These are phyloP conservation scores for Vaccinium myrtillus DNA, from an alignment of 148 eudicot genomes.

Conservation along the genomic window DNA sequence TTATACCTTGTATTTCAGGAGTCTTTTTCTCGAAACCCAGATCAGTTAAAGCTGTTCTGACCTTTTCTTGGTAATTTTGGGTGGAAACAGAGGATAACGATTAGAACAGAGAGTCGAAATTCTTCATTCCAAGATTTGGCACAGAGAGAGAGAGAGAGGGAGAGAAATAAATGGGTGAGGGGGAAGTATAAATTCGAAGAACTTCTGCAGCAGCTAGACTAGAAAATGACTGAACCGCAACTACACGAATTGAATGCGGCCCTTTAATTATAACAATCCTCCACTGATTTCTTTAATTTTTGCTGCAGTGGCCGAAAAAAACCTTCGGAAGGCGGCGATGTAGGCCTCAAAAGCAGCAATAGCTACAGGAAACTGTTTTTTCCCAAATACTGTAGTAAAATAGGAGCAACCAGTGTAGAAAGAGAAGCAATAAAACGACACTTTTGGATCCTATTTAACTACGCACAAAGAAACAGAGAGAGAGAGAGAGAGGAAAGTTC, in stretches of 20 bases:
- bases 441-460: slow-evolving; percentile 3
- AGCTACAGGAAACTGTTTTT: background rate
- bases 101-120: background rate
- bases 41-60: background rate
- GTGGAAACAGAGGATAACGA: background rate
- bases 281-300: background rate
- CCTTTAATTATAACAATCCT: background rate
- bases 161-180: background rate
- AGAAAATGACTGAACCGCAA: background rate
- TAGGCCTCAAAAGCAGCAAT: slow-evolving; percentile 22
- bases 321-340: slow-evolving; percentile 18
- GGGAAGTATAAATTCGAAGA: background rate
- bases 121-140: slow-evolving; percentile 6
- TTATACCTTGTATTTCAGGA: slow-evolving; percentile 26
- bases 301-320: slow-evolving; percentile 10
- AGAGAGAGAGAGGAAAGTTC: background rate
- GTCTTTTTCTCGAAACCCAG: background rate
- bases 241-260: slow-evolving; percentile 18
- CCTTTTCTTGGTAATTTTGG: too few relatives aligned
- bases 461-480: background rate
- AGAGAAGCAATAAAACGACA: background rate
- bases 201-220: background rate
- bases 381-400: background rate
- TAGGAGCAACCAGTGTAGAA: background rate
- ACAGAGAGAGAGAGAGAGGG: background rate